Evolutionary conservation across 2,329 filamentous ascomycete genomes (phyloP), one percentile per base, ranked within the genome.

Genomic region (Cordyceps cicadae): DNA sequence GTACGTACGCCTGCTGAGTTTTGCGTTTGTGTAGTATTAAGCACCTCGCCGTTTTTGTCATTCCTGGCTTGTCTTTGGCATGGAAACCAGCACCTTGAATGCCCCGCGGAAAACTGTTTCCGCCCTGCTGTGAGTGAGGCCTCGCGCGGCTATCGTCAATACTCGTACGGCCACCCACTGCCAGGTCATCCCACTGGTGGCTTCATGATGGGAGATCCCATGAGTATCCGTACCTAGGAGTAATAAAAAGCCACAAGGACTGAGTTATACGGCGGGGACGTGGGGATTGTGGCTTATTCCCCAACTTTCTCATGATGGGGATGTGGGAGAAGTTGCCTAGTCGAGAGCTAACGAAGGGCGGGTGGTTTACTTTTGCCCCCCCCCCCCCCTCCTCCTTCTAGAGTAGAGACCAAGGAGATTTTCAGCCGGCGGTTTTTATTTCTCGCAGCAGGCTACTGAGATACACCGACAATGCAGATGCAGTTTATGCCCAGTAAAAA

Each of bases 221-320:
- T 7, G 8, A 5, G 29, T 19, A 39, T n/a, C n/a, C n/a, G n/a
- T n/a, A n/a, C n/a, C 24, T 24, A 24, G 24, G 24, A 3, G 17
- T 7, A 21, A 26, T 41, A 46, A 48, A 26, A 32, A 45, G 37
- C 24, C 37, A 15, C 24, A 12, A 29, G 39, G 19, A 29, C 45
- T 41, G 5, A 37, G 34, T 37, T 37, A 12, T 32, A 9, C 15
- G 32, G 46, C 12, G 37, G 34, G 32, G 55, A 37, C 34, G 55
- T 50, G 55, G 55, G 21, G 32, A 51, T 41, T 37, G 48, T 45
- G 56, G 48, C 56, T 59, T 57, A 39, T 49, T 32, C 56, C 55
- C 56, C 56, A 59, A 59, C 56, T 59, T 49, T 24, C 29, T 19
- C 3, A 29, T 29, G 52, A 39, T 52, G 48, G 56, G 34, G 46